These are phyloP conservation scores for Chalciporus piperatus DNA, from an alignment of 768 basidiomycete species.

Conservation along the genomic window DNA sequence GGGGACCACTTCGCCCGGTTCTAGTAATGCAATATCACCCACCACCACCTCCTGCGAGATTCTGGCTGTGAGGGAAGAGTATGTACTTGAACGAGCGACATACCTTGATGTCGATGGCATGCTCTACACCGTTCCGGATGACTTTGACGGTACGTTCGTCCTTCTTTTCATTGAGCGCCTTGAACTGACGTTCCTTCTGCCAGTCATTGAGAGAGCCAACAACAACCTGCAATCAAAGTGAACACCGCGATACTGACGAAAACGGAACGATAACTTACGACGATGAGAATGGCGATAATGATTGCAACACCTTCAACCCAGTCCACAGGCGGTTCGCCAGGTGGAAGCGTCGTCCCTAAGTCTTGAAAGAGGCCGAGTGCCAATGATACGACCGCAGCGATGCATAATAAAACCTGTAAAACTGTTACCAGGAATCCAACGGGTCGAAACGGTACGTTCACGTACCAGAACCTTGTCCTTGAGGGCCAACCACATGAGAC, in stretches of 20 bases:
- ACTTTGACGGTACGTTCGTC: constrained; percentile 90
- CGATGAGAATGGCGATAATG: constrained; percentile 70
- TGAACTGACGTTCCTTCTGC: constrained; percentile 98
- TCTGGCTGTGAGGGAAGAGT: constrained; percentile 13
- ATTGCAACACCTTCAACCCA: constrained; percentile 96
- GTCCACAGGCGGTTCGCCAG: constrained; percentile 74
- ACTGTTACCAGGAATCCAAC: constrained; percentile 6
- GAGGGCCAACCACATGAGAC: constrained; percentile 81
- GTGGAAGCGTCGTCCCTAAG: constrained; percentile 66
- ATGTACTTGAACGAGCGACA: not conserved
- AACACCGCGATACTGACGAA: not conserved
- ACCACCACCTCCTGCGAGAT: constrained; percentile 78
- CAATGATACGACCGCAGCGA: constrained; percentile 90
- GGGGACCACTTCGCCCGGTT: constrained; percentile 94
- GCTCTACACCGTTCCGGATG: constrained; percentile 68
- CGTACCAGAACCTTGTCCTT: constrained; percentile 88
- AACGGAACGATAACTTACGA: constrained; percentile 45
- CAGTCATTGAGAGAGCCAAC: constrained; percentile 97
- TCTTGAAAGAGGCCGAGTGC: constrained; percentile 94
- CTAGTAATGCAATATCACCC: constrained; percentile 86
- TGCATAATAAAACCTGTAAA: constrained; percentile 75
- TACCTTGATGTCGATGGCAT: constrained; percentile 79
- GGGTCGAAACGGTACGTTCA: constrained; percentile 9
- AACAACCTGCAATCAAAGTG: constrained; percentile 51
- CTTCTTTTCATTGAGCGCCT: constrained; percentile 87